Evolutionary conservation across 306 rosid genomes (phyloP).

Genomic region (Leucaena leucocephala): DNA sequence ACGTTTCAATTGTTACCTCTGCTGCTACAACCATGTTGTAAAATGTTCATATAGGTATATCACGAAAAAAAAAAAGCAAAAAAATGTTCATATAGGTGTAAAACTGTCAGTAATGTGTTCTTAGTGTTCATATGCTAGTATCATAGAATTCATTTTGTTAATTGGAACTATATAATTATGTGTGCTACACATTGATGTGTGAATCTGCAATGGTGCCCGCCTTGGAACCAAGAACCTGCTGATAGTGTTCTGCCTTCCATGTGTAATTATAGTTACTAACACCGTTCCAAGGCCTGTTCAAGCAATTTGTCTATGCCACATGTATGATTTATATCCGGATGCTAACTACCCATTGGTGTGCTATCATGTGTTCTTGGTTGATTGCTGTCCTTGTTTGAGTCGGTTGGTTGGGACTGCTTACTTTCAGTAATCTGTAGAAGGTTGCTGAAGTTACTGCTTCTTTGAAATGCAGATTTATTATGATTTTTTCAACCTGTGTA

Average conservation of each 20-base stretch:
- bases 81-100: neutral
- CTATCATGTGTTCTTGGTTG: neutral
- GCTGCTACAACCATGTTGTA: neutral
- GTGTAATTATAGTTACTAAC: neutral
- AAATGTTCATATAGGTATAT: neutral
- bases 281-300: neutral
- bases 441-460: neutral
- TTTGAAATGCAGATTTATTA: neutral
- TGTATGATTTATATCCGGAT: neutral
- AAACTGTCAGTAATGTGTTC: neutral
- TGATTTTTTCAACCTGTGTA: neutral
- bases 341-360: neutral
- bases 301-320: neutral
- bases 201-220: neutral
- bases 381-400: neutral
- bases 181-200: neutral
- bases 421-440: neutral
- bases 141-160: neutral
- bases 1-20: neutral
- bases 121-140: neutral
- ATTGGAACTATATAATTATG: neutral
- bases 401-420: neutral
- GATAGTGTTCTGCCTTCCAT: neutral
- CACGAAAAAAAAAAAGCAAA: too few species aligned
- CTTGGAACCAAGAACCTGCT: neutral